Evolutionary conservation across 345 rosid genomes (phyloP).

Genomic region (Sonneratia alba): DNA sequence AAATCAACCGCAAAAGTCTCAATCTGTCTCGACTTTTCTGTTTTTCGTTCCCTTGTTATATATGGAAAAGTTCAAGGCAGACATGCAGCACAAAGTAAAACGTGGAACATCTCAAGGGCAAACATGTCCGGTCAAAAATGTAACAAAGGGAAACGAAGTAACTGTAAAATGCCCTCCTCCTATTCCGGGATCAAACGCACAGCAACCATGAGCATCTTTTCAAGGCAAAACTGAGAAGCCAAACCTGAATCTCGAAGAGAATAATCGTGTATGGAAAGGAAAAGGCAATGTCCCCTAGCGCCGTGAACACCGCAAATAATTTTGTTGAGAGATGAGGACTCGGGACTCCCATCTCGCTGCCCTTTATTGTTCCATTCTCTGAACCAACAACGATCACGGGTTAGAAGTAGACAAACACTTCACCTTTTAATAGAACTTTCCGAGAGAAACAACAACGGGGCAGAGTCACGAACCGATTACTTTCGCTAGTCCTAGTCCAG

Average conservation of each 20-base stretch:
- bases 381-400: constrained; percentile 1
- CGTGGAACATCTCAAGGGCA: no score
- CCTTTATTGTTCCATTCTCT: constrained; percentile 24
- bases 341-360: constrained; percentile 19
- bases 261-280: constrained; percentile 21
- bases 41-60: not conserved
- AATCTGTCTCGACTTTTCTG: not conserved
- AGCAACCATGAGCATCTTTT: not conserved
- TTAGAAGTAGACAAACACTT: not conserved
- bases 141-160: no score
- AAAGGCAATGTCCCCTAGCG: constrained; percentile 25
- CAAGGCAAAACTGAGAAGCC: not conserved
- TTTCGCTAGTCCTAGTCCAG: constrained; percentile 33
- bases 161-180: not conserved
- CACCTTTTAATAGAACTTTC: not conserved
- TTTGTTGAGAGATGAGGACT: constrained; percentile 9
- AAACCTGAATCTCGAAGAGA: constrained; percentile 30
- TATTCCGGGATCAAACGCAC: not conserved
- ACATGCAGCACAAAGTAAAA: no score
- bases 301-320: constrained; percentile 13
- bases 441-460: not conserved
- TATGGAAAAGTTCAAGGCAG: no score
- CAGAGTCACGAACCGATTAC: constrained; percentile 5
- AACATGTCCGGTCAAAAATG: no score
- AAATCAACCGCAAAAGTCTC: not conserved